Base-by-base conservation (phyloP, 2,329 filamentous ascomycete genomes). In the Echinosphaeria canescens region DNA sequence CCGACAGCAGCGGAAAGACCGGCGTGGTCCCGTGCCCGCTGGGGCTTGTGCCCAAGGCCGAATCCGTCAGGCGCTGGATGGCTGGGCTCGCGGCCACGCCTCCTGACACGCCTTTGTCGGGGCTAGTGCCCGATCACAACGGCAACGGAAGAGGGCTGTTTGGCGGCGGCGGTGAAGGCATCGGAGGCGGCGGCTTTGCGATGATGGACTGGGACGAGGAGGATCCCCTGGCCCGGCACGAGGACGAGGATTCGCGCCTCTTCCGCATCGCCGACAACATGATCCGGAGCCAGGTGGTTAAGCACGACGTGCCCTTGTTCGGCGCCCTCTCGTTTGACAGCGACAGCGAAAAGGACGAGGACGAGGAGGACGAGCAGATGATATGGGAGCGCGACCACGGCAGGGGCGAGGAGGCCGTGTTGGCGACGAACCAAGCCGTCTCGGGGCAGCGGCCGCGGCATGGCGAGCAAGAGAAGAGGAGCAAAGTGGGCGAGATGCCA, bases 261-360 rank as follows among this genome's bases (percentile, higher is more conserved):
- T 54, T 53, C 27, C 42, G 46, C 24, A 48, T 55, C 33, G 53
- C 54, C 26, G 53, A 56, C 36, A 49, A 52, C 32, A 42, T 59
- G 31, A 57, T 59, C 42, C 53, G 49, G 40, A 56, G 50, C 34
- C 53, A 58, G 37, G 46, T 56, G 34, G 47, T 49, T 25, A 47
- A 50, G 38, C 47, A 54, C 19, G 50, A 57, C 30, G 49, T 58
- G 31, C 54, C 54, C 22, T 38, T 58, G 29, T 41, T 58, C 38
- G 53, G 54, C 9, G 42, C 50, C 5, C 37, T 58, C 30, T 48
- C 47, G 27, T 52, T 58, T 34, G 51, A 56, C 17, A 45, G 53
- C 31, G 54, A 53, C 31, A 44, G 42, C 16, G 36, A 40, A 27
- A 31, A 37, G 28, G 33, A 36, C 15, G 31, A 31, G 13, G 33